A percentile compares a stretch with the other conserved stretches of the same genome.
phyloP scores from a whole-genome alignment of 2,329 filamentous ascomycete genomes.

The Cadophora sp. region DNA sequence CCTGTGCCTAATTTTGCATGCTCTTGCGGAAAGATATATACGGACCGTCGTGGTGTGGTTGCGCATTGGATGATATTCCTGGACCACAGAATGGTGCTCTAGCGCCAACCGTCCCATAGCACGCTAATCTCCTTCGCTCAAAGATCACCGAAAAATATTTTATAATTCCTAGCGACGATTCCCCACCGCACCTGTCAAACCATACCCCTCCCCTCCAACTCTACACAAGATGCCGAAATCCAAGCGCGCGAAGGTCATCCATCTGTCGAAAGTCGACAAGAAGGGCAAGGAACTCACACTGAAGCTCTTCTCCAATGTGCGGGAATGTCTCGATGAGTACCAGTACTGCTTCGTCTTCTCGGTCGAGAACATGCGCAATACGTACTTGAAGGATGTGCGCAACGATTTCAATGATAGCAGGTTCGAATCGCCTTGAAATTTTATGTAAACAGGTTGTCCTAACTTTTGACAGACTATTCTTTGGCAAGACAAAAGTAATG shows the following conservation, averaged over 20 bases:
- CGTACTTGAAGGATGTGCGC: constrained; percentile 89
- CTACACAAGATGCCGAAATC: constrained; percentile 83
- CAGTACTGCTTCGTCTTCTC: constrained; percentile 92
- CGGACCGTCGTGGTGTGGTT: too few species aligned
- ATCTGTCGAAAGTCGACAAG: constrained; percentile 90
- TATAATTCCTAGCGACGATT: neutral
- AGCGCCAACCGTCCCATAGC: too few species aligned
- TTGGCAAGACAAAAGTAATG: constrained; percentile 99
- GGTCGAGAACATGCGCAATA: constrained; percentile 98
- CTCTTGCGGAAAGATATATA: too few species aligned
- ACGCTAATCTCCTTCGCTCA: too few species aligned
- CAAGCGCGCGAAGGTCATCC: constrained; percentile 87
- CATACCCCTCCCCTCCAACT: constrained; percentile 3
- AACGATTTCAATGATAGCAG: constrained; percentile 84
- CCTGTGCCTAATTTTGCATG: too few species aligned
- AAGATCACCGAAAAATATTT: neutral
- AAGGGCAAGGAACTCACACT: constrained; percentile 90
- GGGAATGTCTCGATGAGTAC: constrained; percentile 83
- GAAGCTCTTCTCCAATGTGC: constrained; percentile 86
- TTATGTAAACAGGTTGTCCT: neutral
- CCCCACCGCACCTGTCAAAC: constrained; percentile 2
- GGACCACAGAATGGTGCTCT: too few species aligned
- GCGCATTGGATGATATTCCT: too few species aligned
- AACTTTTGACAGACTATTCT: constrained; percentile 76
- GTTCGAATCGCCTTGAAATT: constrained; percentile 54